Evolutionary conservation across 1,284 basidiomycete genomes (phyloP), one percentile per base, ranked within the genome.

Genomic region (Cutaneotrichosporon daszewskae): DNA sequence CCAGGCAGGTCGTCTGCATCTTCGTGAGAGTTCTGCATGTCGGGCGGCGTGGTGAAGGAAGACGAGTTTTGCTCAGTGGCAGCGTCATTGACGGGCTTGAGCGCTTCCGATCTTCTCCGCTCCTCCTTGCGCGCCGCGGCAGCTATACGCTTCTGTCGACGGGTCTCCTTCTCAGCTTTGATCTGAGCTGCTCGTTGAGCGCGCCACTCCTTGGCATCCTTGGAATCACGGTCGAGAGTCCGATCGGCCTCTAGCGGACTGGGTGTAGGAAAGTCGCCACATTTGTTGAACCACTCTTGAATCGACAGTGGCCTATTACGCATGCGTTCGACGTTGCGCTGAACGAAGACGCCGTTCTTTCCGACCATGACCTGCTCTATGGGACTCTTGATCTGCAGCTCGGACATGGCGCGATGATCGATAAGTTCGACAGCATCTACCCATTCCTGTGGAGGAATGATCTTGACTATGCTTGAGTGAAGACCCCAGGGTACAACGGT

Each of bases 381-480:
- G 1, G 91, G 89, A 19, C 79, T 79, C 68, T 80, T 82, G 51
- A 96, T 83, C 22, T 66, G 82, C 51, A 94, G 80, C 10, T 76
- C 61, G n/a, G 76, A 73, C 18, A 96, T 75, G 0, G 66, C 60
- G 48, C 83, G 80, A 20, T 79, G 74, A 18, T 77, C 77, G 37
- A 89, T 72, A 11, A 83, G 69, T 13, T 87, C 85, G 17, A 94
- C 72, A 2, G 80, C 69, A 41, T 82, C 78, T 24, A 77, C 78
- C 91, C 92, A 95, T 76, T 92, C 86, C 59, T 82, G 79, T 2
- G 91, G 91, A 31, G 91, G 91, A 51, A 96, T 84, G 54, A 96
- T 80, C 72, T 96, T 96, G 51, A 91, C 83, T 49, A 96, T 92
- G 17, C 91, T 90, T 55, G 87, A 89, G 43, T 77, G 76, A 66